phyloP scores from a whole-genome alignment of 768 basidiomycete genomes.

The Mycena sanguinolenta region DNA sequence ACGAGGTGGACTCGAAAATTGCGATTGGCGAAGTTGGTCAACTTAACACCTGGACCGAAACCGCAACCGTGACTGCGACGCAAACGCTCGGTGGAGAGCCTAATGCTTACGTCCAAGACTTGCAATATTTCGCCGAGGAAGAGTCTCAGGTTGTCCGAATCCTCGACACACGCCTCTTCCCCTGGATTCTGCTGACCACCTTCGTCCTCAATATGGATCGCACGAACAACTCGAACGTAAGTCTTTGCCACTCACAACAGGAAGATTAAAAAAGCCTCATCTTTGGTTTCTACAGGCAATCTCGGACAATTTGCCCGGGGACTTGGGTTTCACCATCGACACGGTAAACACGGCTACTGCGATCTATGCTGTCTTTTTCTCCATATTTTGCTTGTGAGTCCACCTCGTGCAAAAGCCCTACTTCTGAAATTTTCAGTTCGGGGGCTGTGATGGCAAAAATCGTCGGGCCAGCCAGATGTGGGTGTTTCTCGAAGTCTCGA shows the following conservation, averaged over 20 bases:
- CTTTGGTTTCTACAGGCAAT: slow-evolving; percentile 36
- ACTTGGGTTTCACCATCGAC: slow-evolving; percentile 56
- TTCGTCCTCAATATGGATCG: slow-evolving; percentile 56
- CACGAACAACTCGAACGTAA: slow-evolving; percentile 55
- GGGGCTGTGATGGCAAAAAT: slow-evolving; percentile 57
- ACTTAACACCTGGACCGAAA: slow-evolving; percentile 15
- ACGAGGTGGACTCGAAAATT: slow-evolving; percentile 8
- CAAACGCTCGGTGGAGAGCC: slow-evolving; percentile 34
- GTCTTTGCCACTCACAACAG: too few relatives aligned
- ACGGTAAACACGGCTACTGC: slow-evolving; percentile 55
- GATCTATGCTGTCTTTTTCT: slow-evolving; percentile 52
- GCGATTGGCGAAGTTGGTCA: neutral
- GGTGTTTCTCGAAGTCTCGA: neutral
- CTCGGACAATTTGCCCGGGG: slow-evolving; percentile 53
- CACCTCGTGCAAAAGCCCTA: neutral
- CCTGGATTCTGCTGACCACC: slow-evolving; percentile 47
- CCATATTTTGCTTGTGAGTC: slow-evolving; percentile 46
- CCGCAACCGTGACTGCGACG: slow-evolving; percentile 14
- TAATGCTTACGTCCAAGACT: slow-evolving; percentile 42
- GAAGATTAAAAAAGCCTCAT: too few relatives aligned
- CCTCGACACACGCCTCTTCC: slow-evolving; percentile 46
- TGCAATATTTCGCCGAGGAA: slow-evolving; percentile 50
- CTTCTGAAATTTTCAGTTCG: slow-evolving; percentile 25
- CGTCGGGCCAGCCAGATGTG: slow-evolving; percentile 54
- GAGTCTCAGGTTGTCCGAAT: slow-evolving; percentile 48